Conservation (phyloP, 495 filamentous ascomycete species). For the Neurospora terricola region DNA sequence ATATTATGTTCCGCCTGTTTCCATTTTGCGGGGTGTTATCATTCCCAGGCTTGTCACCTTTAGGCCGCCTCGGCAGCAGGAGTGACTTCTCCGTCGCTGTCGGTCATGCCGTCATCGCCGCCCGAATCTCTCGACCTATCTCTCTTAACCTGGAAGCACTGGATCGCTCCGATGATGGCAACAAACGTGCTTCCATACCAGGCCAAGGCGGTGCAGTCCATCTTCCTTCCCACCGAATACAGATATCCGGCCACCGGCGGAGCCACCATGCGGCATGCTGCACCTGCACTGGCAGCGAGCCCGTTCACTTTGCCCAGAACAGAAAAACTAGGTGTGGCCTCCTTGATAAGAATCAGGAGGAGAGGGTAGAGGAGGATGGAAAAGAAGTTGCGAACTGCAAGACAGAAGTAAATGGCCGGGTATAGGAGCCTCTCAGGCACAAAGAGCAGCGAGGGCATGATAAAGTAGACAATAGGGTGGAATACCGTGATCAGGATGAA, state of each 20-base stretch:
- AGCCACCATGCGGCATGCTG: constrained; percentile 64
- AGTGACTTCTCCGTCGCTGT: neutral
- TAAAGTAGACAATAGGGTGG: constrained; percentile 67
- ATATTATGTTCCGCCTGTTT: neutral
- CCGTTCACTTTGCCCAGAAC: constrained; percentile 74
- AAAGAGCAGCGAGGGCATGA: constrained; percentile 59
- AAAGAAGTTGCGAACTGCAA: constrained; percentile 63
- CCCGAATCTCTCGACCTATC: constrained; percentile 9
- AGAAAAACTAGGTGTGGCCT: constrained; percentile 58
- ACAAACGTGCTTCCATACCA: constrained; percentile 72
- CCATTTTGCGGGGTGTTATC: neutral
- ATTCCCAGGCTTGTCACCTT: neutral
- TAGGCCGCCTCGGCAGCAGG: neutral
- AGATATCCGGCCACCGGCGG: constrained; percentile 67
- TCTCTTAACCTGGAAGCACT: constrained; percentile 55
- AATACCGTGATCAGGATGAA: constrained; percentile 64
- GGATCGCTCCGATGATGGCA: constrained; percentile 56
- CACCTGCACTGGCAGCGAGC: constrained; percentile 67
- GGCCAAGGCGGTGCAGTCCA: constrained; percentile 62
- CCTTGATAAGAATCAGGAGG: constrained; percentile 74
- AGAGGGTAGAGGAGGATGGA: constrained; percentile 71
- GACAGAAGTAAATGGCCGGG: constrained; percentile 60
- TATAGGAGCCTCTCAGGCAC: constrained; percentile 50
- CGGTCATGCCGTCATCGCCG: neutral
- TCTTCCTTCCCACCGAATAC: constrained; percentile 55